Evolutionary conservation across 208 protist genomes (phyloP).

Genomic region (Acanthamoeba sp.): DNA sequence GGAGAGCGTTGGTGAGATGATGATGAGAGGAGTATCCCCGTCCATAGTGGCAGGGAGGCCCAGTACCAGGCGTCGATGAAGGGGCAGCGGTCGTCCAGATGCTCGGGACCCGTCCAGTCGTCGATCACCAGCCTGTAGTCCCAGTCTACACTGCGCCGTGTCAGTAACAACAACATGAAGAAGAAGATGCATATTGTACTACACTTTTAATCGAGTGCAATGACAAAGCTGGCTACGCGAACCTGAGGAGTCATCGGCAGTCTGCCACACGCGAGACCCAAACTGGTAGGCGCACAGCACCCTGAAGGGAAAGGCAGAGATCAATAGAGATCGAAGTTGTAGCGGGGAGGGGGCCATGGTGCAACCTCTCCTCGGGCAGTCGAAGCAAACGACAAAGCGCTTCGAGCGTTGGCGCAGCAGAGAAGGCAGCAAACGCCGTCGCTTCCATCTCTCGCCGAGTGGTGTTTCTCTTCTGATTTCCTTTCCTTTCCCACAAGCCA

Average conservation of each 20-base stretch:
- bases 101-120: not conserved
- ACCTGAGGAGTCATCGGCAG: not conserved
- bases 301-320: not conserved
- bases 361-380: too few relatives aligned
- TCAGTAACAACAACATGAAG: not conserved
- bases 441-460: too few relatives aligned
- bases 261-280: conserved; percentile 3
- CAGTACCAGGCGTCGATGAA: conserved; percentile 1
- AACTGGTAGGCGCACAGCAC: not conserved
- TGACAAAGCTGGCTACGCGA: not conserved
- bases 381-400: too few relatives aligned
- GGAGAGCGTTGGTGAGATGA: not conserved
- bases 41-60: too few relatives aligned
- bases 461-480: not conserved
- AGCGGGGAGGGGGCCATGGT: too few relatives aligned
- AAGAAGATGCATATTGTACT: too few relatives aligned
- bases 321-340: too few relatives aligned
- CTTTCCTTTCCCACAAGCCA: not conserved
- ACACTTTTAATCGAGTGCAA: too few relatives aligned
- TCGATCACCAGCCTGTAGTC: not conserved
- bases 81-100: not conserved
- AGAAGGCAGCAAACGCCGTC: too few relatives aligned
- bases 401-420: too few relatives aligned
- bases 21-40: not conserved
- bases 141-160: not conserved